Percentiles rank a stretch among this genome's conserved stretches.
Evolutionary conservation across 257 asterid genomes (phyloP).

Genomic region (Solanum tarapatanum): DNA sequence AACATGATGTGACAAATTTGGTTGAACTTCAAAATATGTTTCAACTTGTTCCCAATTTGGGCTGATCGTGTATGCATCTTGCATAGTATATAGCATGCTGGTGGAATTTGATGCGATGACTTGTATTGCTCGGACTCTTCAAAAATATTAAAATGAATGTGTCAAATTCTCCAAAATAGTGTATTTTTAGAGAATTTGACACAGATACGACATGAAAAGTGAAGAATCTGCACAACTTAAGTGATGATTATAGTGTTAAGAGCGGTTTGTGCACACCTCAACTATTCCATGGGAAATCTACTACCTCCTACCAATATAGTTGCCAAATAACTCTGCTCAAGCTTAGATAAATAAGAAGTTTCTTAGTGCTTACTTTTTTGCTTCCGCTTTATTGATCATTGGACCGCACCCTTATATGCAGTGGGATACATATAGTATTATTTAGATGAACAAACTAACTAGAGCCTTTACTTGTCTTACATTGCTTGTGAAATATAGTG

Average conservation of each 20-base stretch:
- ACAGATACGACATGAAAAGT: too few species aligned
- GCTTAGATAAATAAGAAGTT: not conserved
- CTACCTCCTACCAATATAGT: not conserved
- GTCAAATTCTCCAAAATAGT: too few species aligned
- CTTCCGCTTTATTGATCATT: not conserved
- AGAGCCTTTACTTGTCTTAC: not conserved
- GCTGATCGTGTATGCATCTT: not conserved
- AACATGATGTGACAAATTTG: not conserved
- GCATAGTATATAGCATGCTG: not conserved
- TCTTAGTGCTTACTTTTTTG: not conserved
- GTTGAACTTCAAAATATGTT: not conserved
- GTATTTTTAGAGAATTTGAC: too few species aligned
- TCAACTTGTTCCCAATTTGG: not conserved
- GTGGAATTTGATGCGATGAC: not conserved
- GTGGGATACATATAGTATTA: not conserved
- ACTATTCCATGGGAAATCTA: not conserved
- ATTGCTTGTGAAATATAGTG: not conserved
- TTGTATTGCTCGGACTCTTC: not conserved
- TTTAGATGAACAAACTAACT: not conserved
- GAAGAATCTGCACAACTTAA: not conserved
- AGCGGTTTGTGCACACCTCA: not conserved
- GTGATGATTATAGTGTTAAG: not conserved
- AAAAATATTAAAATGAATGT: too few species aligned
- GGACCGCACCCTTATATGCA: not conserved
- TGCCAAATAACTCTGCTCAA: not conserved